These are phyloP conservation scores for Calycina herbarum DNA, from an alignment of 2,329 filamentous ascomycete species.

Conservation along the genomic window DNA sequence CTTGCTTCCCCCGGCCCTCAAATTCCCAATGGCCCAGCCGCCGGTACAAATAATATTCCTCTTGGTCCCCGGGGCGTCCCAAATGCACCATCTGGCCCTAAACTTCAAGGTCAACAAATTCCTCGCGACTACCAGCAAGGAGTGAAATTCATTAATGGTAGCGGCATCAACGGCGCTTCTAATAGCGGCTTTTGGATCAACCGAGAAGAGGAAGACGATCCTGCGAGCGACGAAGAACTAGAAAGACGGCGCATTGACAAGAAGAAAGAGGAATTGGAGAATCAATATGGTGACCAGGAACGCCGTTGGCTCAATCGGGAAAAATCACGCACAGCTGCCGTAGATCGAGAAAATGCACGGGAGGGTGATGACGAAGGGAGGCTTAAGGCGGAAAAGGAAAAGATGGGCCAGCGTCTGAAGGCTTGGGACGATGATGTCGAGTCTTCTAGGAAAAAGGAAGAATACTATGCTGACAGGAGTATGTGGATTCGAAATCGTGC, in stretches of 20 bases:
- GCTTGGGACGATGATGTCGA: constrained; percentile 94
- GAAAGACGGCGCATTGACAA: constrained; percentile 71
- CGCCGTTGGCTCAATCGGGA: constrained; percentile 90
- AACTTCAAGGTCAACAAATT: constrained; percentile 61
- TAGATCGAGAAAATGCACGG: constrained; percentile 80
- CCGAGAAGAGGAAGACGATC: constrained; percentile 80
- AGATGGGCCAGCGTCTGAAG: constrained; percentile 68
- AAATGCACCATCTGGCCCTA: constrained; percentile 74
- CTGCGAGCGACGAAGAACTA: constrained; percentile 84
- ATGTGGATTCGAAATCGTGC: constrained; percentile 82
- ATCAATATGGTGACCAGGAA: constrained; percentile 80
- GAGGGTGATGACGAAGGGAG: constrained; percentile 74
- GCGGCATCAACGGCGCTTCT: constrained; percentile 59
- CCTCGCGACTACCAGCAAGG: constrained; percentile 74
- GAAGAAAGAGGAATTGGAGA: constrained; percentile 73
- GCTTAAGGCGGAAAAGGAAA: constrained; percentile 61
- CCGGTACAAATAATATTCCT: constrained; percentile 72
- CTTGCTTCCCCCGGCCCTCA: constrained; percentile 65
- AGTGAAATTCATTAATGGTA: constrained; percentile 80
- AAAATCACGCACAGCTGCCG: constrained; percentile 75
- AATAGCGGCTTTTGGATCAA: constrained; percentile 50
- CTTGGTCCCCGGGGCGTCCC: constrained; percentile 70
- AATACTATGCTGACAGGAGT: constrained; percentile 85
- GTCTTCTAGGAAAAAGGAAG: constrained; percentile 65
- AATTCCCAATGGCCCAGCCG: constrained; percentile 58